These are phyloP conservation scores for Phytophthora ohioensis DNA, from an alignment of 352 stramenopile species.

Conservation along the genomic window DNA sequence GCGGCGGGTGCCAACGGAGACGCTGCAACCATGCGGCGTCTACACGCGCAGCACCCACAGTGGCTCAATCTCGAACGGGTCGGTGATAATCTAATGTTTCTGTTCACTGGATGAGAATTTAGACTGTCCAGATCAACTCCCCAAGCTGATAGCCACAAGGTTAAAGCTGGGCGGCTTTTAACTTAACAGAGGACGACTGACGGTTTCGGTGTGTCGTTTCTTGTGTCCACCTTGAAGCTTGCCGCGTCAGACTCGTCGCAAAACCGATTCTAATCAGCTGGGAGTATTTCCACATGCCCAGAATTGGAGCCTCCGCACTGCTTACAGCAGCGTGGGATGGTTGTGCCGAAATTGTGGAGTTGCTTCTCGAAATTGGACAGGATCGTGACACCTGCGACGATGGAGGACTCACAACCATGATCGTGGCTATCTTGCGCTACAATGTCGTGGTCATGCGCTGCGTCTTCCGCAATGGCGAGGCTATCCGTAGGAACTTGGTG, in stretches of 20 bases:
- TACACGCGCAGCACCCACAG: slow-evolving; percentile 22
- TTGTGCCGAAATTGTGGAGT: slow-evolving; percentile 16
- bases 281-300: slow-evolving; percentile 33
- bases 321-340: slow-evolving; percentile 34
- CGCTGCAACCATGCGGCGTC: slow-evolving; percentile 15
- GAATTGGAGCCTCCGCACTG: slow-evolving; percentile 30
- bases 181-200: slow-evolving; percentile 3
- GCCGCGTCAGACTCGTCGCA: neutral
- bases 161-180: no score
- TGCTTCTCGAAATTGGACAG: slow-evolving; percentile 31
- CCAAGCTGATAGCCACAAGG: no score
- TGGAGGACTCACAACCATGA: slow-evolving; percentile 32
- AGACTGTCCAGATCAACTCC: no score
- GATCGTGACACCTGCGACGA: slow-evolving; percentile 29
- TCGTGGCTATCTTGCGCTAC: slow-evolving; percentile 35
- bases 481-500: slow-evolving; percentile 29
- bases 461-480: slow-evolving; percentile 31
- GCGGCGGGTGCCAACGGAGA: slow-evolving; percentile 21
- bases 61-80: slow-evolving; percentile 31
- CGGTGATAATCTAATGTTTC: slow-evolving; percentile 1
- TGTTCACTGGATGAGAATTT: neutral
- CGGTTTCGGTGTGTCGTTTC: slow-evolving; percentile 23
- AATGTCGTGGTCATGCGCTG: slow-evolving; percentile 38
- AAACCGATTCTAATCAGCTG: slow-evolving; percentile 20
- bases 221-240: slow-evolving; percentile 19